Conservation (phyloP, 2,329 filamentous ascomycete genomes). For the Neonectria neomacrospora region DNA sequence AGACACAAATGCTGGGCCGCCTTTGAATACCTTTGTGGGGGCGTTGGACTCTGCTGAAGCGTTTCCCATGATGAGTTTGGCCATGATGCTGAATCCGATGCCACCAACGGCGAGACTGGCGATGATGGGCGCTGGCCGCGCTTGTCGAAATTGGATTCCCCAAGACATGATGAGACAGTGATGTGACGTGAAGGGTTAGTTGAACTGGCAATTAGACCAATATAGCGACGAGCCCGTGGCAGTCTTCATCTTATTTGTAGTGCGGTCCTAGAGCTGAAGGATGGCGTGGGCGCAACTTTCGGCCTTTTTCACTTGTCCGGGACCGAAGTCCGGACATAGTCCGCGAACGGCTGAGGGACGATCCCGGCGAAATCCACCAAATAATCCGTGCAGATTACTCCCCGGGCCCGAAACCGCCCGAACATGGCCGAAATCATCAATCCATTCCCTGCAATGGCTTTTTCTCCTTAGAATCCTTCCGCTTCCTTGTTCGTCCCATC, state of each 20-base stretch:
- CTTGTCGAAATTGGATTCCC: conserved; percentile 22
- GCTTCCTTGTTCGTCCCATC: too few relatives aligned
- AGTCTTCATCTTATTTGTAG: conserved; percentile 7
- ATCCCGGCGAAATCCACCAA: conserved; percentile 1
- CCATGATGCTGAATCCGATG: conserved; percentile 30
- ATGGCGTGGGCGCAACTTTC: background rate
- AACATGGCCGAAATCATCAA: background rate
- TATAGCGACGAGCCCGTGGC: background rate
- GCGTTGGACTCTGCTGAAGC: conserved; percentile 36
- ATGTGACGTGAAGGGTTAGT: background rate
- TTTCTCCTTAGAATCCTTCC: background rate
- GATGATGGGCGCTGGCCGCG: conserved; percentile 38
- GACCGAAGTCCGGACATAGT: conserved; percentile 11
- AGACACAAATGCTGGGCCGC: conserved; percentile 56
- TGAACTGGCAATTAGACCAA: background rate
- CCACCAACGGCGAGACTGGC: conserved; percentile 37
- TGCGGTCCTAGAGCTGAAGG: background rate
- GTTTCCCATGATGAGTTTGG: conserved; percentile 37
- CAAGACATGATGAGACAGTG: conserved; percentile 29
- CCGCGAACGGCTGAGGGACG: background rate
- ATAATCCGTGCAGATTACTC: background rate
- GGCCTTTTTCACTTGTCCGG: conserved; percentile 20
- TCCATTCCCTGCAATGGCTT: background rate
- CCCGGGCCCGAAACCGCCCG: background rate
- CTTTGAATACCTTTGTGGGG: conserved; percentile 46